phyloP scores from a whole-genome alignment of 2,329 filamentous ascomycete species.

The Colletotrichum siamense region DNA sequence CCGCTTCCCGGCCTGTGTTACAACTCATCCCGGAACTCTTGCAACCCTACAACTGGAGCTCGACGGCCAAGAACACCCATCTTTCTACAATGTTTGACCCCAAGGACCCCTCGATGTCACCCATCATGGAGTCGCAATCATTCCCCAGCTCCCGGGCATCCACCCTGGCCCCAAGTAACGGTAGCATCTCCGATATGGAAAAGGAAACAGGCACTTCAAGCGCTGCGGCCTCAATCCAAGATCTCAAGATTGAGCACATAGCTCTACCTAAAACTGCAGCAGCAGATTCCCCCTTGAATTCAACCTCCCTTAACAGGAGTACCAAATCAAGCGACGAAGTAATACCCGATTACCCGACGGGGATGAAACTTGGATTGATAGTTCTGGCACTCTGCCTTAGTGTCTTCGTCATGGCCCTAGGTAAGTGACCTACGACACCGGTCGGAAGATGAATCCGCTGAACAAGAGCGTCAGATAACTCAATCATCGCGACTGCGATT shows the following conservation, averaged over 20 bases:
- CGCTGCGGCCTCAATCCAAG: not conserved
- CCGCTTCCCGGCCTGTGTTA: not conserved
- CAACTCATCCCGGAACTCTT: not conserved
- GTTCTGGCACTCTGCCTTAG: constrained; percentile 42
- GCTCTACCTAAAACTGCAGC: not conserved
- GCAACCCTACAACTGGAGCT: not conserved
- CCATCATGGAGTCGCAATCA: not conserved
- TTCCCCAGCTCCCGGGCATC: not conserved
- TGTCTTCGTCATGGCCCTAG: constrained; percentile 47
- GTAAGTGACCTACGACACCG: constrained; percentile 16
- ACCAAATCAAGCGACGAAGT: not conserved
- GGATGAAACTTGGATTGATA: constrained; percentile 36
- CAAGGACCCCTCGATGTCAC: not conserved
- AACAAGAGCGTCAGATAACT: constrained; percentile 32
- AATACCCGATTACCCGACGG: not conserved
- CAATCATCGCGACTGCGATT: constrained; percentile 50
- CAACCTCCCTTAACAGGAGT: not conserved
- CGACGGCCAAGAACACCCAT: not conserved
- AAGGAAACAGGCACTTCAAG: constrained; percentile 1
- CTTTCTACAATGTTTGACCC: constrained; percentile 1
- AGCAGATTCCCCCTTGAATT: not conserved
- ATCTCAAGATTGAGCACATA: not conserved
- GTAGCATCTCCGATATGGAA: constrained; percentile 5
- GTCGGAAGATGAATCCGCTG: not conserved
- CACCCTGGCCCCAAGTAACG: not conserved